These are phyloP conservation scores for Raffaelea deltoideospora DNA, from an alignment of 2,329 filamentous ascomycete genomes.

Conservation along the genomic window DNA sequence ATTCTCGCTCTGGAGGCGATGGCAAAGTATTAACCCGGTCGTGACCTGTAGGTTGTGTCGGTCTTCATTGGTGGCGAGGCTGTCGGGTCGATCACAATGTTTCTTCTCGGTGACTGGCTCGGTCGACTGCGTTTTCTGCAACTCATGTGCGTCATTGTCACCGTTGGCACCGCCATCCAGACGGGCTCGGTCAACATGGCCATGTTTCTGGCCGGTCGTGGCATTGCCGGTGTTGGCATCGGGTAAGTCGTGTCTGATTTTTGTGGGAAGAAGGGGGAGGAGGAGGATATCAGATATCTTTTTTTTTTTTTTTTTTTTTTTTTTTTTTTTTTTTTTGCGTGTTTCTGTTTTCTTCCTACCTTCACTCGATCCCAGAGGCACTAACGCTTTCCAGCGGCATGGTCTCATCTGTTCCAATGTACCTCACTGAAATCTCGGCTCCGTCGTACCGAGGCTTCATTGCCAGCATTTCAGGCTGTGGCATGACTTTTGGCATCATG, in stretches of 20 bases:
- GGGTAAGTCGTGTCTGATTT: too few relatives aligned
- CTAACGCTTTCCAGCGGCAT: not conserved
- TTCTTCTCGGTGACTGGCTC: constrained; percentile 34
- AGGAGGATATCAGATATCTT: too few relatives aligned
- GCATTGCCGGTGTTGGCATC: constrained; percentile 28
- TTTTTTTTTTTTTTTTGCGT: too few relatives aligned
- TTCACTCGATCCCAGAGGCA: too few relatives aligned
- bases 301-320: too few relatives aligned
- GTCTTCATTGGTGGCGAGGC: constrained; percentile 47
- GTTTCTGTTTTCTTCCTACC: too few relatives aligned
- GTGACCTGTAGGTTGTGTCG: constrained; percentile 27
- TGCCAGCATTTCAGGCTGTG: constrained; percentile 36
- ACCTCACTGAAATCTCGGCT: constrained; percentile 37
- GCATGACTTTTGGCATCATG: constrained; percentile 40
- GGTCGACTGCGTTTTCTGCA: constrained; percentile 39
- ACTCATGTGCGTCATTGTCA: constrained; percentile 36
- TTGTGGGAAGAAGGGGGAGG: too few relatives aligned
- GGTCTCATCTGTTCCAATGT: constrained; percentile 32
- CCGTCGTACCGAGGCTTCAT: constrained; percentile 34
- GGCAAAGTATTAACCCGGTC: not conserved
- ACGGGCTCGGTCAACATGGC: constrained; percentile 38
- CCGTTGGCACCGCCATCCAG: constrained; percentile 36
- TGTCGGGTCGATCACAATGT: constrained; percentile 36
- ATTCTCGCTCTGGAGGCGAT: not conserved
- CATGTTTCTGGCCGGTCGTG: constrained; percentile 36